phyloP scores from a whole-genome alignment of 208 protist species.

The Leishmania major region DNA sequence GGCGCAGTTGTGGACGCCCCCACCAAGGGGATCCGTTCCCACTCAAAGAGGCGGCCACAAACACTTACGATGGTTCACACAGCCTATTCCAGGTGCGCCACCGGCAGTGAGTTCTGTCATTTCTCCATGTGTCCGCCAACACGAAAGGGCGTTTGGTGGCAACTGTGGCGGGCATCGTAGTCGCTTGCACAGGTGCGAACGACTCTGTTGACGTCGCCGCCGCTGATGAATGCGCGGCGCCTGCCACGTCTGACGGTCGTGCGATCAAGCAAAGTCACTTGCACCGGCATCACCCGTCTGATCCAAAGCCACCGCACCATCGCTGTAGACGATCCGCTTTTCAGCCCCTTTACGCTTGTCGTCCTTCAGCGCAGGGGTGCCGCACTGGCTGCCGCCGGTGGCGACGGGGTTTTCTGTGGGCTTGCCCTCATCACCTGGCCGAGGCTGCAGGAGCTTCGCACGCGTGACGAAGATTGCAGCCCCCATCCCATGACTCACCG shows the following conservation, averaged over 20 bases:
- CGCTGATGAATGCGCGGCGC: slow-evolving; percentile 38
- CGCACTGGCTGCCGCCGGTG: neutral
- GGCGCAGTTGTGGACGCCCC: neutral
- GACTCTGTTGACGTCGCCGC: slow-evolving; percentile 46
- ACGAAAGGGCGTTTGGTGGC: neutral
- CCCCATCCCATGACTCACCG: slow-evolving; percentile 53
- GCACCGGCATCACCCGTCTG: neutral
- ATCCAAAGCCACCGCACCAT: neutral
- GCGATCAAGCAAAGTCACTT: neutral
- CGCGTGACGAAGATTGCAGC: slow-evolving; percentile 30
- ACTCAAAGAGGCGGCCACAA: neutral
- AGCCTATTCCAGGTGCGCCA: slow-evolving; percentile 25
- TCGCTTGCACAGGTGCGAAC: slow-evolving; percentile 34
- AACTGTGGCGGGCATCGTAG: neutral
- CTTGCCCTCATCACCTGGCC: neutral
- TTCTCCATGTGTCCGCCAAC: neutral
- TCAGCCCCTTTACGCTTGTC: neutral
- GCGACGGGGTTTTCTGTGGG: neutral
- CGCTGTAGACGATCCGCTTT: neutral
- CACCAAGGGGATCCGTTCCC: neutral
- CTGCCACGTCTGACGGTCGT: neutral
- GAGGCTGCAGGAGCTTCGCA: neutral
- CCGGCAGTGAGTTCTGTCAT: slow-evolving; percentile 3
- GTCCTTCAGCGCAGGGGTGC: neutral
- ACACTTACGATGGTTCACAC: neutral